A percentile compares a stretch with the other conserved stretches of the same genome.
phyloP scores from a whole-genome alignment of 1,139 yeast species.

The Suhomyces maxii region DNA sequence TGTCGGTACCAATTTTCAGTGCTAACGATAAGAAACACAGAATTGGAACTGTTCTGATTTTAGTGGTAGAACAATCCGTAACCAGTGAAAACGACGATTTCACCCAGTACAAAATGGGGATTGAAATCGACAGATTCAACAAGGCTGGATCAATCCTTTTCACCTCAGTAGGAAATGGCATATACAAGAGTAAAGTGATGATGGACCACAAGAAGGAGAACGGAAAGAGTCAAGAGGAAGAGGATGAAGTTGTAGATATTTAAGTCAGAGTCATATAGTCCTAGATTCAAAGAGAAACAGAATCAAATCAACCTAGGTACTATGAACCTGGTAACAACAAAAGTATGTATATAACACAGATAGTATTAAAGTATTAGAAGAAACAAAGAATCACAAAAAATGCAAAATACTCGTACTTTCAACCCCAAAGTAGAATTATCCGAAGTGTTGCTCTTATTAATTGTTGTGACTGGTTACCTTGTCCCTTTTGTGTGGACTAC shows the following conservation, averaged over 20 bases:
- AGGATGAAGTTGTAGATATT: conserved; percentile 12
- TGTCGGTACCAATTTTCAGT: conserved; percentile 34
- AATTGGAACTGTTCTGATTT: conserved; percentile 36
- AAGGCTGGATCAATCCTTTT: conserved; percentile 11
- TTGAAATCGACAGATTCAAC: conserved; percentile 29
- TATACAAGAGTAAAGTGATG: conserved; percentile 18
- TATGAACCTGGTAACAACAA: too few relatives aligned
- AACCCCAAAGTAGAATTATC: too few relatives aligned
- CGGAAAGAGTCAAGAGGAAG: conserved; percentile 3
- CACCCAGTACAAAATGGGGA: conserved; percentile 23
- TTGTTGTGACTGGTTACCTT: too few relatives aligned
- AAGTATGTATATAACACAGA: too few relatives aligned
- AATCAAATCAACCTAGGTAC: too few relatives aligned
- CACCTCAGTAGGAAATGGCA: conserved; percentile 13
- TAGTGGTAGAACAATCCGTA: conserved; percentile 24
- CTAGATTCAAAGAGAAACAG: too few relatives aligned
- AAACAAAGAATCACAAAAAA: too few relatives aligned
- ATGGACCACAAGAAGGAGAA: conserved; percentile 6
- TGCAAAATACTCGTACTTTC: too few relatives aligned
- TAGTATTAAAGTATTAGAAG: too few relatives aligned
- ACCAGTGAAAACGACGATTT: conserved; percentile 7
- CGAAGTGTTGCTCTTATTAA: too few relatives aligned
- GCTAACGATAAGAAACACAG: conserved; percentile 21
- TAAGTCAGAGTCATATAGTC: not conserved
- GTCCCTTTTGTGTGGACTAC: too few relatives aligned